These are phyloP conservation scores for Parsonsia alboflavescens DNA, from an alignment of 257 asterid genomes.

Conservation along the genomic window DNA sequence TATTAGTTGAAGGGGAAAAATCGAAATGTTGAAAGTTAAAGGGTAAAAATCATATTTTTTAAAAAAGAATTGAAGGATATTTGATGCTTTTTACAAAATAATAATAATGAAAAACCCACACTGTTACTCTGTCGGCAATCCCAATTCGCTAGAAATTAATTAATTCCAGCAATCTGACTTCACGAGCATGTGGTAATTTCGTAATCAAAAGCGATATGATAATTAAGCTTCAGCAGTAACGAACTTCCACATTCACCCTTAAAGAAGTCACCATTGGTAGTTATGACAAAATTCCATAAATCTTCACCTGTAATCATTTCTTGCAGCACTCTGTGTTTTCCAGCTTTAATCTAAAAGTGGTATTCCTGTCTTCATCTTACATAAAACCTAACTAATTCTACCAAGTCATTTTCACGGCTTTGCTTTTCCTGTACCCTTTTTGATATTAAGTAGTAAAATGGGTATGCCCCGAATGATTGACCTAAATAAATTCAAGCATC, in stretches of 20 bases:
- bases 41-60: too few relatives aligned
- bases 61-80: too few relatives aligned
- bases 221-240: background rate
- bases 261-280: background rate
- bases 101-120: too few relatives aligned
- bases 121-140: background rate
- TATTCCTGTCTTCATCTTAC: conserved; percentile 13
- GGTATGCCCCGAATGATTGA: too few relatives aligned
- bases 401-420: background rate
- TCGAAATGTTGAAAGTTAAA: too few relatives aligned
- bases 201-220: background rate
- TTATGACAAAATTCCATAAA: background rate
- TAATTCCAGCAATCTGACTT: background rate
- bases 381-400: background rate
- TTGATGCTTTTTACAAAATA: too few relatives aligned
- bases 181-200: background rate
- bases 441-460: too few relatives aligned
- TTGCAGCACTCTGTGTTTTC: conserved; percentile 12
- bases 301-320: conserved; percentile 30
- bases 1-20: too few relatives aligned
- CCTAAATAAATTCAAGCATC: too few relatives aligned
- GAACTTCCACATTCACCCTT: background rate
- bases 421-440: conserved; percentile 6
- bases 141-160: background rate
- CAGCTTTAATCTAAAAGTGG: conserved; percentile 6